A percentile compares a stretch with the other conserved stretches of the same genome.
Evolutionary conservation across 2,329 filamentous ascomycete genomes (phyloP).

Genomic region (Diaporthe citriasiana): DNA sequence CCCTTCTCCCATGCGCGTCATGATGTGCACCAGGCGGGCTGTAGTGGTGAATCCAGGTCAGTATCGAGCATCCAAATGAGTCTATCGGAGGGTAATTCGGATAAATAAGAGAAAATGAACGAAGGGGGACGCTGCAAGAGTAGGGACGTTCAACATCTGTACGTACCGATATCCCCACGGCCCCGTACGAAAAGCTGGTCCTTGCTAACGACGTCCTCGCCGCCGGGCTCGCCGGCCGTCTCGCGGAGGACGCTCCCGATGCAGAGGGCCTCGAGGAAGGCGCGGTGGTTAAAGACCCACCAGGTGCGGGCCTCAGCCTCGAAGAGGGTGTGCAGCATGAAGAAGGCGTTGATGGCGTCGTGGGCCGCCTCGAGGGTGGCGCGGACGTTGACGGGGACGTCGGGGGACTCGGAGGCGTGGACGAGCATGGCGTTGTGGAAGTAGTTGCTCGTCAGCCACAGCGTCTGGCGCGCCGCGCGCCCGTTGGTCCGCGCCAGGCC

Average conservation of each 20-base stretch:
- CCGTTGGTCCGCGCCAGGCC: slow-evolving; percentile 71
- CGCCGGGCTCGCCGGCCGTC: slow-evolving; percentile 60
- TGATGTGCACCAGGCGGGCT: slow-evolving; percentile 75
- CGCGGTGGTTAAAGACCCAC: slow-evolving; percentile 88
- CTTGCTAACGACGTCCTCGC: slow-evolving; percentile 60
- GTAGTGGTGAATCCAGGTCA: background rate
- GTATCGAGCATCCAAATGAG: too few species aligned
- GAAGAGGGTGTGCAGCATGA: slow-evolving; percentile 78
- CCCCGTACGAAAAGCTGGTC: slow-evolving; percentile 74
- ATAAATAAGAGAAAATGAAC: too few species aligned
- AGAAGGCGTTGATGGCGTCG: slow-evolving; percentile 81
- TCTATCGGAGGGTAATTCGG: too few species aligned
- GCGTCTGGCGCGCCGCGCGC: slow-evolving; percentile 78
- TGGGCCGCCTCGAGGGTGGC: slow-evolving; percentile 82
- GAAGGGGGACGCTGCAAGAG: too few species aligned
- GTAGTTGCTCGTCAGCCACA: slow-evolving; percentile 86
- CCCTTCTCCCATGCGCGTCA: slow-evolving; percentile 70
- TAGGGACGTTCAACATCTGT: background rate
- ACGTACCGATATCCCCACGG: slow-evolving; percentile 72
- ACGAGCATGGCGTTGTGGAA: slow-evolving; percentile 87
- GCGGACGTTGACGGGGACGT: slow-evolving; percentile 75
- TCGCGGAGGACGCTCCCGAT: slow-evolving; percentile 73
- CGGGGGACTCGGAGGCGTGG: slow-evolving; percentile 77
- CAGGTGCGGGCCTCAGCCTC: slow-evolving; percentile 81
- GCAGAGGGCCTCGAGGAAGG: slow-evolving; percentile 81